Evolutionary conservation across 352 stramenopile species (phyloP), one percentile per base, ranked within the genome.

Genomic region (Phytophthora kernoviae): DNA sequence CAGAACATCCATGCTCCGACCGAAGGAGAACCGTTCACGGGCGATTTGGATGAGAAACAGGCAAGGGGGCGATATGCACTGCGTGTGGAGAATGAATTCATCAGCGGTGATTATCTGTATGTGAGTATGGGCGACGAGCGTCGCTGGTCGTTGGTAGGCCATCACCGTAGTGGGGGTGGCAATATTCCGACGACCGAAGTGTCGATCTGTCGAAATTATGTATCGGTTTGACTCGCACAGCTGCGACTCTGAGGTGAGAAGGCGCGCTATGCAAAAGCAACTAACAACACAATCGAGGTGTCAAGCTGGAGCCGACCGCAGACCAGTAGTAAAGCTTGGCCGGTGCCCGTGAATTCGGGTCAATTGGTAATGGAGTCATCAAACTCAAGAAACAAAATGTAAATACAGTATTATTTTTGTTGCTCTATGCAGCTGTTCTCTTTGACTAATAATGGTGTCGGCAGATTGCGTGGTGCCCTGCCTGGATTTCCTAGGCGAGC

Each of bases 41-140:
- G 15, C 15, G 39, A 24, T 24, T 3, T 21, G 15, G 18, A 51
- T 42, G 46, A 9, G 41, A 40, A n/a, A 54, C 24, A 47, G 58
- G 58, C 56, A 33, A 58, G 51, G n/a, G 39, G 22, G 11, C 30
- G 8, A 24, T 17, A 32, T 54, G 46, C 39, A 4, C 42, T 20
- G 54, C 40, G 24, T 17, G 18, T 65, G 56, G 30, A 75, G 54
- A 71, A 46, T 39, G 57, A 71, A 72, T 65, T 51, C 54, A 62
- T 54, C 40, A 51, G 32, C 15, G 42, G 22, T 56, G 42, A 11
- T 67, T 40, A 14, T 58, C 43, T 64, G 32, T 66, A 40, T 66
- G 39, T 70, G 27, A 54, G 36, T 62, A 66, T 57, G 42, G 32
- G 40, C 64, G 36, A 59, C 22, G 20, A 12, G 39, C 43, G 46